Conservation (phyloP, 805 yeast species). For the Cyberlindnera sargentensis region DNA sequence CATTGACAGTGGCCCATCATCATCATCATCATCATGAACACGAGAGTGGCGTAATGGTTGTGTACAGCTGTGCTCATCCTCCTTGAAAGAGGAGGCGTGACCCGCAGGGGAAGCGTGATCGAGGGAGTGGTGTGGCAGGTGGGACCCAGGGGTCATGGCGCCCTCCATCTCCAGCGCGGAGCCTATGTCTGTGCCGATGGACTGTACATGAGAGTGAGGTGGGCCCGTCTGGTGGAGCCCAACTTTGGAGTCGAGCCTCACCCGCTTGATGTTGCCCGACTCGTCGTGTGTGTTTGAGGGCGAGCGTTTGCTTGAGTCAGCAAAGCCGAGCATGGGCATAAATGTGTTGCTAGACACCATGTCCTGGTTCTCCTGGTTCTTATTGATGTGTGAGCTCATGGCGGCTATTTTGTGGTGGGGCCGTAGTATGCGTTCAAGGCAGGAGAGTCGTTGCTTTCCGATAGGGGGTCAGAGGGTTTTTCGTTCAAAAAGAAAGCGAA, state of each 20-base stretch:
- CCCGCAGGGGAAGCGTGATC: no score
- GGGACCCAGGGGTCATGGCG: slow-evolving; percentile 10
- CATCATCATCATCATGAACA: background rate
- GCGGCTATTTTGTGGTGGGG: background rate
- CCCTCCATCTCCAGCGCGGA: slow-evolving; percentile 24
- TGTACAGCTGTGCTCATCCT: no score
- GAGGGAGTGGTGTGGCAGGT: background rate
- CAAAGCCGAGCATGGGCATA: slow-evolving; percentile 22
- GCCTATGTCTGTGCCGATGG: background rate
- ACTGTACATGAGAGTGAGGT: slow-evolving; percentile 1
- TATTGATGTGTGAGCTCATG: slow-evolving; percentile 34
- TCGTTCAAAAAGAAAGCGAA: no score
- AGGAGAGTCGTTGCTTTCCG: background rate
- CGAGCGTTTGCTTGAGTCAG: slow-evolving; percentile 12
- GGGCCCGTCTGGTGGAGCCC: slow-evolving; percentile 6
- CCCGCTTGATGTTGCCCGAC: slow-evolving; percentile 24
- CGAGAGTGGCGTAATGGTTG: no score
- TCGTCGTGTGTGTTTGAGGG: slow-evolving; percentile 18
- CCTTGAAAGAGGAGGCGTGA: no score
- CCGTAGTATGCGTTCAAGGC: background rate
- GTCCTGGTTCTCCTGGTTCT: slow-evolving; percentile 29
- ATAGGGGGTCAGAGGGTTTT: no score
- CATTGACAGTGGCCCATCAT: background rate
- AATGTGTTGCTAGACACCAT: slow-evolving; percentile 29
- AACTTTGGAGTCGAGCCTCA: slow-evolving; percentile 21